Evolutionary conservation across 2,329 filamentous ascomycete species (phyloP), one percentile per base, ranked within the genome.

Genomic region (Cladosporium sp.): DNA sequence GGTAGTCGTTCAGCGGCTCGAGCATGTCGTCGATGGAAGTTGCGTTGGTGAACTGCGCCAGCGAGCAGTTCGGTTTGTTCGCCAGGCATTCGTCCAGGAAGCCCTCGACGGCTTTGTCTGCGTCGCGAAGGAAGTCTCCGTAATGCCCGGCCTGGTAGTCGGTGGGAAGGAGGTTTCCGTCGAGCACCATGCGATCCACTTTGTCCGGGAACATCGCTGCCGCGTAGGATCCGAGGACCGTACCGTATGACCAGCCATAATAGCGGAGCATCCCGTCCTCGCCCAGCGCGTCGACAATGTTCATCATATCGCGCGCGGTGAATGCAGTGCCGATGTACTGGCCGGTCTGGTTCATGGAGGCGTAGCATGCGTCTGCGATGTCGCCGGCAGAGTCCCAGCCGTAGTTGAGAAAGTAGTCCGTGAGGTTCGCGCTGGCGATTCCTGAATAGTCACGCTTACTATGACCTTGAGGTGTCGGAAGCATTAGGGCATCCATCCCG

Each of bases 1-100:
- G 79, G 73, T 8, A 81, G 62, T 11, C 77, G 68, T 40, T 74
- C 76, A 35, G 6, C 34, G 34, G 34, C 3, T 11, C 3, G 34
- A 35, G 34, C 1, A 81, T 72, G 42, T 69, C 69, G 28, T 79
- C 74, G 1, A 77, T 78, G 50, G 73, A 80, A 66, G 80, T 69
- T 2, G 74, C 70, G 3, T 77, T 77, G 60, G 80, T 79, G 0
- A 73, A 74, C 10, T 72, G 75, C 3, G 78, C 78, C 0, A 81
- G 68, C 2, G 79, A 61, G 7, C 77, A 78, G 9, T 78, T 78
- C 56, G 81, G 81, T 56, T 76, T 79, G 53, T 79, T 75, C 1
- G 78, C 78, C 31, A 7, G 46, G 19, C 18, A 14, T 18, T 51
- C n/a, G 41, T 35, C 18, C 5, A 31, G 43, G 34, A 35, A 35